phyloP scores from a whole-genome alignment of 192 early-diverging fungal species.

The Entomortierella beljakovae region DNA sequence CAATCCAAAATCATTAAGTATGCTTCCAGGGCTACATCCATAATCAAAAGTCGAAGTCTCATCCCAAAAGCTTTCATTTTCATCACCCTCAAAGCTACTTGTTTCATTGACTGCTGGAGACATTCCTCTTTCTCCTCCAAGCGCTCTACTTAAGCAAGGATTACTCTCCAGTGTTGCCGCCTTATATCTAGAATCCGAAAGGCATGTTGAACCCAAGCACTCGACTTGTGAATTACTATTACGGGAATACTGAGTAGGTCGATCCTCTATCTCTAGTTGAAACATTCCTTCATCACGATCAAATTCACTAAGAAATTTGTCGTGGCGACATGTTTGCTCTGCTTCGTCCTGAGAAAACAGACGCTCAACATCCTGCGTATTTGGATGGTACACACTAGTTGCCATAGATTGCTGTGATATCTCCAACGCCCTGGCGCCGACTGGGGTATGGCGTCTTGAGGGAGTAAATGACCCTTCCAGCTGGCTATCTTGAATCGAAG shows the following conservation, averaged over 20 bases:
- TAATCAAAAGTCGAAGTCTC: conserved; percentile 46
- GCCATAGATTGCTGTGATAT: conserved; percentile 11
- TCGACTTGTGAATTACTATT: conserved; percentile 3
- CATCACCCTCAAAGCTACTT: conserved; percentile 31
- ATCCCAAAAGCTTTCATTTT: conserved; percentile 53
- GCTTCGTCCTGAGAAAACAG: conserved; percentile 14
- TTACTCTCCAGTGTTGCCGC: conserved; percentile 7
- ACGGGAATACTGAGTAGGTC: neutral
- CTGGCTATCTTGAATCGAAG: neutral
- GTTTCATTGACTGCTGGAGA: conserved; percentile 15
- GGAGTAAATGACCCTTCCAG: neutral
- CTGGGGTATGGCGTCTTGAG: neutral
- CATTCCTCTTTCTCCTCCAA: neutral
- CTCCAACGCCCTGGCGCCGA: neutral
- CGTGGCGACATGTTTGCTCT: neutral
- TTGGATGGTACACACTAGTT: neutral
- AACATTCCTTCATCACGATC: conserved; percentile 53
- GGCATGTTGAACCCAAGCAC: conserved; percentile 3
- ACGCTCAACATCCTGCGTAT: neutral
- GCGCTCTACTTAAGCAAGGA: neutral
- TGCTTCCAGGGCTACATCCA: conserved; percentile 36
- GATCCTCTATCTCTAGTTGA: conserved; percentile 46
- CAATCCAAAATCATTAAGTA: conserved; percentile 30
- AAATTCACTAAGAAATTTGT: conserved; percentile 8
- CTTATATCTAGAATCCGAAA: neutral